Base-by-base conservation (phyloP, 192 early-diverging fungal genomes). In the Helicostylum pulchrum region DNA sequence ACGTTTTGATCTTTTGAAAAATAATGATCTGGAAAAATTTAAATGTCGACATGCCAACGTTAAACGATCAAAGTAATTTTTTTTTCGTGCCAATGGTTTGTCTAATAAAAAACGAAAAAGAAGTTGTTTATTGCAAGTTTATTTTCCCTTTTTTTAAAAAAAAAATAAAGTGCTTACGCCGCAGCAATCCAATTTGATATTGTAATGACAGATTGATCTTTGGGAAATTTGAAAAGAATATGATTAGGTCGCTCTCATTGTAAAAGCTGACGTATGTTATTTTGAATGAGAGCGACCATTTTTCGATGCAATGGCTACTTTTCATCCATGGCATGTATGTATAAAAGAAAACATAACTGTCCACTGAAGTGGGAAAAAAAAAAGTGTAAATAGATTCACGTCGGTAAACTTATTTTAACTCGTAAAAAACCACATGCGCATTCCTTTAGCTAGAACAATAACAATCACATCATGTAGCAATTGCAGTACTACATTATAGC, bases 291-390 rank as follows among this genome's bases (percentile, higher is more conserved):
- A 51, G 49, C 23, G 49, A 14, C 17, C 49, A 51, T 51, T 51
- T 51, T 51, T 51, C 17, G 49, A 51, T 51, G 5, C 49, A 51
- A 51, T 51, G 49, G 49, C 49, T 51, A 51, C 49, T 51, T 51
- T 51, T 51, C 53, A 54, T 54, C 53, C 53, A 54, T 54, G 53
- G 53, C 53, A 9, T 54, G 53, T 54, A 54, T 54, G 53, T 54
- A 54, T 31, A 54, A 54, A 54, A n/a, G n/a, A 54, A 53, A 17
- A 54, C 34, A 36, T 36, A 36, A 36, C 34, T n/a, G n/a, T n/a
- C n/a, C n/a, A n/a, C n/a, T n/a, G n/a, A n/a, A n/a, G n/a, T n/a
- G n/a, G n/a, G n/a, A n/a, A n/a, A n/a, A n/a, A n/a, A n/a, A n/a
- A n/a, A n/a, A n/a, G n/a, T n/a, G n/a, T n/a, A n/a, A n/a, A n/a